These are phyloP conservation scores for Camelina sativa DNA, from an alignment of 345 rosid genomes.

Conservation along the genomic window DNA sequence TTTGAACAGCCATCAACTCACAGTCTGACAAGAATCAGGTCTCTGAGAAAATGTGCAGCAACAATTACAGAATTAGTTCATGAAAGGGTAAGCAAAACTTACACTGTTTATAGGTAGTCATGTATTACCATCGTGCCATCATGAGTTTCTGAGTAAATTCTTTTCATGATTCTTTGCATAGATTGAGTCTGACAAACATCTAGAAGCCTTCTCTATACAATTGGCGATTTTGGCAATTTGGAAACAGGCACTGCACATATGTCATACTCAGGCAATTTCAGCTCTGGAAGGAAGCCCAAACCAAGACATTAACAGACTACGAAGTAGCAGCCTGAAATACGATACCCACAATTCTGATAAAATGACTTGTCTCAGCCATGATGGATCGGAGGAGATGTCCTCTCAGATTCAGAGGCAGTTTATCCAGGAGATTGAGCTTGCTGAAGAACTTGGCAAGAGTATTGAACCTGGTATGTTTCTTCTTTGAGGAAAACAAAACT, in stretches of 20 bases:
- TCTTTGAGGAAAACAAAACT: not conserved
- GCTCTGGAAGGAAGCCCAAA: constrained; percentile 83
- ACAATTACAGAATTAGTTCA: constrained; percentile 66
- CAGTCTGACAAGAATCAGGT: constrained; percentile 76
- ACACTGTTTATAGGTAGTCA: constrained; percentile 6
- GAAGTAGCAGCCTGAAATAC: constrained; percentile 57
- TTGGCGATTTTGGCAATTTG: constrained; percentile 92
- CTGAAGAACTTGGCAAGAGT: constrained; percentile 80
- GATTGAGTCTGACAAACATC: constrained; percentile 56
- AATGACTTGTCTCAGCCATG: constrained; percentile 43
- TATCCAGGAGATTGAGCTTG: constrained; percentile 76
- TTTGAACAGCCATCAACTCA: constrained; percentile 74
- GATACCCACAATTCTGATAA: constrained; percentile 52
- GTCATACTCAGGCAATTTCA: constrained; percentile 94
- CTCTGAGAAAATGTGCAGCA: constrained; percentile 78
- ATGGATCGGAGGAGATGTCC: constrained; percentile 57
- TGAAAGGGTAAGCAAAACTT: constrained; percentile 59
- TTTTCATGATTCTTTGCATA: constrained; percentile 41
- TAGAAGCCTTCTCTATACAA: constrained; percentile 93
- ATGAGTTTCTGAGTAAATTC: constrained; percentile 3
- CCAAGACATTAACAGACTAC: constrained; percentile 54
- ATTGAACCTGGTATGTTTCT: constrained; percentile 70
- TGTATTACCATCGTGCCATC: not conserved
- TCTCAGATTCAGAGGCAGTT: constrained; percentile 76
- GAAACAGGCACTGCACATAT: constrained; percentile 92